These are phyloP conservation scores for Phialocephala subalpina DNA, from an alignment of 2,329 filamentous ascomycete genomes.

Conservation along the genomic window DNA sequence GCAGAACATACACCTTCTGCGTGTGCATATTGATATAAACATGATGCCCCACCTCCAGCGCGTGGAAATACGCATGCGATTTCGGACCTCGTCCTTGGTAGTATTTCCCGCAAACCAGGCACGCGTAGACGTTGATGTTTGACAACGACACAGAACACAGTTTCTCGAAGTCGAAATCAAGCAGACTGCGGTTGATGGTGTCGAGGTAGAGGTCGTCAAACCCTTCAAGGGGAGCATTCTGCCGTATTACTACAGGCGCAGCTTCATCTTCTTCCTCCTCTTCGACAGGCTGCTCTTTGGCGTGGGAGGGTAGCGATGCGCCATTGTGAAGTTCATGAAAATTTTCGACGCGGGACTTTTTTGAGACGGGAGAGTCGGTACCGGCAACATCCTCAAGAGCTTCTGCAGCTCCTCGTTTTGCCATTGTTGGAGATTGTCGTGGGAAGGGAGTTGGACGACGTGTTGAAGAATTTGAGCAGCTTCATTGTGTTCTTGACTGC, in stretches of 20 bases:
- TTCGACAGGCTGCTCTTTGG: conserved; percentile 27
- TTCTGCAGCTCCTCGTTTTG: conserved; percentile 68
- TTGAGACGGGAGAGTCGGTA: conserved; percentile 65
- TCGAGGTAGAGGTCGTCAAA: conserved; percentile 98
- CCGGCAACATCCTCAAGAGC: conserved; percentile 64
- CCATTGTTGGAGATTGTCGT: conserved; percentile 43
- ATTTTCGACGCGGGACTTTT: conserved; percentile 59
- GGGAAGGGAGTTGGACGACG: background rate
- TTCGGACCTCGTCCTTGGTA: conserved; percentile 93
- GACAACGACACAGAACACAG: conserved; percentile 94
- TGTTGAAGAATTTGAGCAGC: conserved; percentile 8
- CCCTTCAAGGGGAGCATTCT: conserved; percentile 81
- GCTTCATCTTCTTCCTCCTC: conserved; percentile 41
- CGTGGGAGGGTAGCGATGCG: conserved; percentile 41
- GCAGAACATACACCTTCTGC: conserved; percentile 89
- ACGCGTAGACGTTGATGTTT: conserved; percentile 99
- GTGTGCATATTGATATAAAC: conserved; percentile 98
- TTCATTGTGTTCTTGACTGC: background rate
- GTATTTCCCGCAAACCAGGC: conserved; percentile 97
- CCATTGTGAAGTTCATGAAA: conserved; percentile 39
- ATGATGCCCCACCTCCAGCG: conserved; percentile 93
- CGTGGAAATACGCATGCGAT: conserved; percentile 97
- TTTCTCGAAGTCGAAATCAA: conserved; percentile 99
- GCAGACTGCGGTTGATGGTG: conserved; percentile 89
- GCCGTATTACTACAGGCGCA: conserved; percentile 60